These are phyloP conservation scores for Daldinia caldariorum DNA, from an alignment of 495 filamentous ascomycete species.

Conservation along the genomic window DNA sequence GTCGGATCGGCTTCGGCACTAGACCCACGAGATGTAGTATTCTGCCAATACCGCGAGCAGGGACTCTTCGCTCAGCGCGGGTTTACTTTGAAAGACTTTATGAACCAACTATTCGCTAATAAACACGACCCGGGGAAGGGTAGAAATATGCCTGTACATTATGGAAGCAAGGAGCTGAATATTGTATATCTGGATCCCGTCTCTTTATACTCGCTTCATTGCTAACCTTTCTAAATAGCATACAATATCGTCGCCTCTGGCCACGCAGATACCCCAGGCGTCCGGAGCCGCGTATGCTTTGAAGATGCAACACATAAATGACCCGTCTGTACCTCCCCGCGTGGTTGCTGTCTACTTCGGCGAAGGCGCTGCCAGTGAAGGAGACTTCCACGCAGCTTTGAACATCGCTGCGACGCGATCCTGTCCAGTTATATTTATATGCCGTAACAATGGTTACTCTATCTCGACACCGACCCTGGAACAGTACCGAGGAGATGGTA, in stretches of 20 bases:
- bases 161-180: constrained; percentile 82
- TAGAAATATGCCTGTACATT: constrained; percentile 98
- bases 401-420: constrained; percentile 95
- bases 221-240: constrained; percentile 62
- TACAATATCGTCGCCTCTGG: constrained; percentile 91
- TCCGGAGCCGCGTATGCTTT: constrained; percentile 93
- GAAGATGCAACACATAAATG: constrained; percentile 81
- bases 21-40: constrained; percentile 84
- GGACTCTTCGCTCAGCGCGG: constrained; percentile 91
- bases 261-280: constrained; percentile 96
- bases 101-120: constrained; percentile 96
- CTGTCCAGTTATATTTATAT: constrained; percentile 93
- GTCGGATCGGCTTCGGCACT: constrained; percentile 87
- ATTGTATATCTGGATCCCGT: constrained; percentile 61
- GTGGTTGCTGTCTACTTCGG: constrained; percentile 94
- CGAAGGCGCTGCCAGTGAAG: constrained; percentile 96
- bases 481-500: constrained; percentile 96
- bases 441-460: constrained; percentile 97
- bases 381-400: constrained; percentile 96
- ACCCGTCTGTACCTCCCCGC: constrained; percentile 69
- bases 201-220: background rate
- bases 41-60: constrained; percentile 94
- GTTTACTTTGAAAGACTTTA: constrained; percentile 86
- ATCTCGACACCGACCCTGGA: constrained; percentile 95
- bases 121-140: constrained; percentile 80